Evolutionary conservation across 768 basidiomycete species (phyloP), one percentile per base, ranked within the genome.

Genomic region (Tricholoma matsutake): DNA sequence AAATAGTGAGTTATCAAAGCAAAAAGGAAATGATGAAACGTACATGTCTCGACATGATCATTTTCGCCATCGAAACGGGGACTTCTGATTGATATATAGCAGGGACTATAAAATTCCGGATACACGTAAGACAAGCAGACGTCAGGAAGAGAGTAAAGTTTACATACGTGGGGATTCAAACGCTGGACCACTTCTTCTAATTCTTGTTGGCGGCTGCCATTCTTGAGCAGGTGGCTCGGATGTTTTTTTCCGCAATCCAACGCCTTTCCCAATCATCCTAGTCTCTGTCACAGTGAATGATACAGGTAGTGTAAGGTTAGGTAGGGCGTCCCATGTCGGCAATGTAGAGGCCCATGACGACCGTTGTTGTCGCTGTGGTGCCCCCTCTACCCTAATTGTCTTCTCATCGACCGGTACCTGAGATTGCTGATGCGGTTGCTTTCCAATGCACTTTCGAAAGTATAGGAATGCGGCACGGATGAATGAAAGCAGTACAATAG

Each of bases 1-100:
- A 10, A 51, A 18, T 52, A 18, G 31, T 61, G 10, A 56, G 39
- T 9, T 28, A 16, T 35, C 6, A 11, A 35, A 28, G 41, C 37
- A 11, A 6, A 13, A 13, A 57, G 18, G 29, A 4, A 16, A 47
- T 28, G 7, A 52, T 25, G 16, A 28, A 41, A 67, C 80, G 49
- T 66, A 82, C 80, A 71, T 81, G 80, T 68, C 80, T 78, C 29
- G 80, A 81, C 81, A 81, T 81, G 63, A 81, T 81, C 61, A 81
- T 76, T 67, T 81, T 81, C 34, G 80, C 80, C 80, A 82, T 82
- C 7, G 81, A 81, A 43, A 78, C 64, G 51, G 80, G 80, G 37
- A 74, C 71, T 55, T 76, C 75, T 59, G 64, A 77, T 61, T 80
- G 74, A 57, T 82, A 81, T 16, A 79, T 63, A 1, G 78, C 75